Evolutionary conservation across 176 grass and related monocot species (phyloP), one percentile per base, ranked within the genome.

Genomic region (Ananas comosus): DNA sequence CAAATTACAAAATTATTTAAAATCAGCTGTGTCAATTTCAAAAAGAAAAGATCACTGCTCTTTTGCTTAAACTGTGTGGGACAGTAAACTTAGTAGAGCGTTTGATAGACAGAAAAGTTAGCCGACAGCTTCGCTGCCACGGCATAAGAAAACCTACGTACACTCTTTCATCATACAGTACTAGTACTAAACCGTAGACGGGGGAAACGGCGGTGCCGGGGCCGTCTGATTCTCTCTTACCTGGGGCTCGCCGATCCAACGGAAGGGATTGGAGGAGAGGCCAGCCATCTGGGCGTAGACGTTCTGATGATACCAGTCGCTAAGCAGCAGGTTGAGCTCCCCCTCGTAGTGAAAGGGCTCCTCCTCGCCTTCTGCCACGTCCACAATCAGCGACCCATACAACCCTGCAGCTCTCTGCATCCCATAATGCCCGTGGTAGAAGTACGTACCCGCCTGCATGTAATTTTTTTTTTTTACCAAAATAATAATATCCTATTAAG

Each of bases 191-290:
- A 42, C 33, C 5, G 4, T 42, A 27, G 33, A 42, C 5, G 1
- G 4, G 5, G 4, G 4, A 42, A 42, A 42, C 33, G 5, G 33
- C 33, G 33, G 33, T 1, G 1, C 25, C 2, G 25, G 25, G 25
- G 33, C 33, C 33, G 2, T 49, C 29, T 23, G 19, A 10, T 14
- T 22, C 13, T n/a, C 2, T 0, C 50, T 50, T 69, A 88, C 91
- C 88, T 96, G 91, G 0, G 91, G 91, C 73, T 96, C 91, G 58
- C 91, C 91, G 22, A 96, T 86, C 91, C 91, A 96, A 64, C 85
- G 68, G 63, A 88, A 82, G 11, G 85, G 88, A 12, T 76, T 96
- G 68, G 85, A 79, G 51, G 85, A 88, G 70, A 96, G 91, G 9
- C 82, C 82, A 28, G 83, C 88, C 82, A 83, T 88, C 81, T 96